Percentiles rank a stretch among this genome's conserved stretches.
phyloP scores from a whole-genome alignment of 495 filamentous ascomycete species.

The Aspergillus mulundensis region DNA sequence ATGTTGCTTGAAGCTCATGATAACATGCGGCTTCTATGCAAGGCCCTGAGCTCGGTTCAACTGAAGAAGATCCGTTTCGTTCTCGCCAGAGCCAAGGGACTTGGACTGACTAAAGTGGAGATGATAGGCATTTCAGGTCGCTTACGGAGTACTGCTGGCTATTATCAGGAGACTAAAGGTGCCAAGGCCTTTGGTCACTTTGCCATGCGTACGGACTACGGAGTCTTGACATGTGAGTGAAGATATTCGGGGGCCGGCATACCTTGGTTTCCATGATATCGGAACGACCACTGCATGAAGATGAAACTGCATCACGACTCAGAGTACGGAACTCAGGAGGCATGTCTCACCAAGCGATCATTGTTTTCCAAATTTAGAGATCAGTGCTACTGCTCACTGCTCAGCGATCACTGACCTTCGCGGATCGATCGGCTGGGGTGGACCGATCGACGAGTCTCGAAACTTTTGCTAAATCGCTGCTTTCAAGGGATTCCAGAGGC shows the following conservation, averaged over 20 bases:
- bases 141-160: too few relatives aligned
- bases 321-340: not conserved
- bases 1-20: too few relatives aligned
- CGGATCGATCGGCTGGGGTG: not conserved
- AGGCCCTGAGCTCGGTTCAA: not conserved
- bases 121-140: not conserved
- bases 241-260: not conserved
- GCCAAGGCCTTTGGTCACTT: too few relatives aligned
- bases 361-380: not conserved
- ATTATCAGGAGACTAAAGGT: too few relatives aligned
- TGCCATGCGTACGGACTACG: too few relatives aligned
- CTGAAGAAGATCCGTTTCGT: not conserved
- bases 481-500: too few relatives aligned
- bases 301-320: not conserved
- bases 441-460: not conserved
- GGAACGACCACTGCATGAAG: too few relatives aligned
- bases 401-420: not conserved
- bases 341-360: not conserved
- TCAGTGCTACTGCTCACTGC: too few relatives aligned
- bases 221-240: not conserved
- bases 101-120: not conserved
- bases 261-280: too few relatives aligned
- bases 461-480: not conserved
- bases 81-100: not conserved
- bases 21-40: too few relatives aligned